Conservation (phyloP, 2,329 filamentous ascomycete species). For the Fusarium sp. region DNA sequence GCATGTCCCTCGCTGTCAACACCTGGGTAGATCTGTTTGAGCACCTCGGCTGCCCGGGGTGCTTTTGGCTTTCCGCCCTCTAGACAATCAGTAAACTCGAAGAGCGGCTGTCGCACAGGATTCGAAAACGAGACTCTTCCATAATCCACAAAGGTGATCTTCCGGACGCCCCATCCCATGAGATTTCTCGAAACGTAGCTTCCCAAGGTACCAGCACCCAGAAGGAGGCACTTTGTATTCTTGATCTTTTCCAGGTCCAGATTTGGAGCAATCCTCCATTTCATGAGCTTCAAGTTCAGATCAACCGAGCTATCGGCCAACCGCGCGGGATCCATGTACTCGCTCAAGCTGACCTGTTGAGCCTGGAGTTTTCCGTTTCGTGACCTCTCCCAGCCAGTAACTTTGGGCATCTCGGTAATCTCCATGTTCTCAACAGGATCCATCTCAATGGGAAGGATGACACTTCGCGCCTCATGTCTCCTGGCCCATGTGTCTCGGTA, state of each 20-base stretch:
- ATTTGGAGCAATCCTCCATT: conserved; percentile 93
- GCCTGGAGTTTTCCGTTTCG: conserved; percentile 81
- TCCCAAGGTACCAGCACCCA: conserved; percentile 93
- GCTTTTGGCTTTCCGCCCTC: conserved; percentile 89
- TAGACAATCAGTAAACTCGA: conserved; percentile 89
- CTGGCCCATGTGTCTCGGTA: conserved; percentile 86
- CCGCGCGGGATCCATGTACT: conserved; percentile 91
- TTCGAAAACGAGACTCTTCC: conserved; percentile 95
- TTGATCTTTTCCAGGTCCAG: conserved; percentile 92
- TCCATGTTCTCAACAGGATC: conserved; percentile 59
- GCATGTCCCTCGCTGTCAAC: conserved; percentile 84
- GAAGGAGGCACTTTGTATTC: conserved; percentile 86
- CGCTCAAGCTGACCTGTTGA: conserved; percentile 83
- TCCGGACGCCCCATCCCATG: conserved; percentile 94
- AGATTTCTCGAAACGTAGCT: conserved; percentile 93
- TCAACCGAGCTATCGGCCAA: conserved; percentile 96
- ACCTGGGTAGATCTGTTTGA: conserved; percentile 90
- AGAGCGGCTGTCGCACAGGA: conserved; percentile 93
- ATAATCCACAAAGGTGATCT: conserved; percentile 96
- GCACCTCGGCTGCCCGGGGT: conserved; percentile 79
- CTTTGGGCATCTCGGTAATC: conserved; percentile 78
- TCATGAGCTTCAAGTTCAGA: conserved; percentile 97
- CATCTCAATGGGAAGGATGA: conserved; percentile 77
- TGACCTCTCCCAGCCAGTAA: conserved; percentile 95
- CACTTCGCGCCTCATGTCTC: conserved; percentile 83